A percentile compares a stretch with the other conserved stretches of the same genome.
These are phyloP conservation scores for Syncephalastrum racemosum DNA, from an alignment of 371 early-diverging fungal species.

Conservation along the genomic window DNA sequence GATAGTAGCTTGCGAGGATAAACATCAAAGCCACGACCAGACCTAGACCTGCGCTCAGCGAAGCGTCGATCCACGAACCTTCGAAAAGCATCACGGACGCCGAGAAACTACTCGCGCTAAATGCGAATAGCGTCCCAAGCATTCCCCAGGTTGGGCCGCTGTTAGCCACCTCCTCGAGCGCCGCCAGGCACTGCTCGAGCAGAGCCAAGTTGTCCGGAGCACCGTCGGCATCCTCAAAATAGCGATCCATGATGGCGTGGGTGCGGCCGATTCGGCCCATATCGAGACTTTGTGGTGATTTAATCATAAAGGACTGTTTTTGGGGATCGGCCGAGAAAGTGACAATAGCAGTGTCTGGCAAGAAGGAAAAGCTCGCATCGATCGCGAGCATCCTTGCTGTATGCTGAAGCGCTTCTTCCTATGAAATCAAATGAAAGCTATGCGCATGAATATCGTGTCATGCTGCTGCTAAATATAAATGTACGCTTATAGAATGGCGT, in stretches of 20 bases:
- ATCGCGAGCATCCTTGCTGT: conserved; percentile 25
- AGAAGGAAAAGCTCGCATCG: conserved; percentile 35
- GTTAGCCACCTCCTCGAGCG: conserved; percentile 25
- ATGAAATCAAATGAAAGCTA: background rate
- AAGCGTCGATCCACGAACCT: conserved; percentile 43
- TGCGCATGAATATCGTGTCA: too few species aligned
- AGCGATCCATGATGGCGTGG: conserved; percentile 37
- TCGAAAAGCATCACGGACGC: conserved; percentile 35
- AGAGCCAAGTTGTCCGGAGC: background rate
- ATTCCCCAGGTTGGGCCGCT: conserved; percentile 40
- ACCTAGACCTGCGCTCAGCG: conserved; percentile 29
- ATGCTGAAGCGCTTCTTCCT: conserved; percentile 42
- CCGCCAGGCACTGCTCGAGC: conserved; percentile 24
- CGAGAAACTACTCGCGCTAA: conserved; percentile 29
- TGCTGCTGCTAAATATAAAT: too few species aligned
- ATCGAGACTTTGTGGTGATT: conserved; percentile 36
- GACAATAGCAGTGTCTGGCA: conserved; percentile 42
- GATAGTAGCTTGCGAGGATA: conserved; percentile 29
- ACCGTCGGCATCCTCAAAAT: conserved; percentile 12
- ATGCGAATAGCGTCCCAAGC: conserved; percentile 14
- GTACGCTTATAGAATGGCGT: too few species aligned
- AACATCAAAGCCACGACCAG: conserved; percentile 29
- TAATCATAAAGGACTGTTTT: conserved; percentile 39
- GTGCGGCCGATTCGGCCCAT: conserved; percentile 39
- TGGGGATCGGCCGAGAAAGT: conserved; percentile 17